A percentile compares a stretch with the other conserved stretches of the same genome.
Evolutionary conservation across 2,329 filamentous ascomycete genomes (phyloP).

Genomic region (Basipetospora sp.): DNA sequence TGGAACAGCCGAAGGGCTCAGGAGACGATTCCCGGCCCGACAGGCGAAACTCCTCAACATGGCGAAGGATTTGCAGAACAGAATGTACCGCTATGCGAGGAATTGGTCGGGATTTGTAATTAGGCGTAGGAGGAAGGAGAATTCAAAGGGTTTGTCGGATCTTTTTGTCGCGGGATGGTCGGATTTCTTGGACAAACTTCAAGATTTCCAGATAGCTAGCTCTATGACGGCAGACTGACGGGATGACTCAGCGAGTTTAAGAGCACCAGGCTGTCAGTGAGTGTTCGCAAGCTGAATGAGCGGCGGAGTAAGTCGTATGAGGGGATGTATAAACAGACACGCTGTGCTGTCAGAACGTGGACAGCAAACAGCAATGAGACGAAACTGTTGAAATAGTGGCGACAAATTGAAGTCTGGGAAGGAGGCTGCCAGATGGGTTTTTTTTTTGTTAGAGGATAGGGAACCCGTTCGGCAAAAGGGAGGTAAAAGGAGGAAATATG

Average conservation of each 20-base stretch:
- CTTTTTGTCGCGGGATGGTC: too few relatives aligned
- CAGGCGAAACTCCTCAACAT: conserved; percentile 61
- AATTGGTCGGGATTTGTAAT: too few relatives aligned
- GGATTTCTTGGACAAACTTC: conserved; percentile 3
- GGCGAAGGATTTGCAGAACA: conserved; percentile 23
- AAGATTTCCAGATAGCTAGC: conserved; percentile 16
- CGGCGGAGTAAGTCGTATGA: conserved; percentile 34
- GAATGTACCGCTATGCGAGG: too few relatives aligned
- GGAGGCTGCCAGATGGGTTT: not conserved
- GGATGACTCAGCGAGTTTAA: conserved; percentile 1
- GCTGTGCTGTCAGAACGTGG: too few relatives aligned
- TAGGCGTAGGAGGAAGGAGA: too few relatives aligned
- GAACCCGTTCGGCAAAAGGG: too few relatives aligned
- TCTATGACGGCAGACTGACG: too few relatives aligned
- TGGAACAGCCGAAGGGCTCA: conserved; percentile 32
- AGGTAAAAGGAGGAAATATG: not conserved
- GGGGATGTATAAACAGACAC: too few relatives aligned
- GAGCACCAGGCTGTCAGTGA: conserved; percentile 1
- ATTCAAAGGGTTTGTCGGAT: too few relatives aligned
- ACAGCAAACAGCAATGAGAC: conserved; percentile 7
- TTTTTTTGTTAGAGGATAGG: too few relatives aligned
- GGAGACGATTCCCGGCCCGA: conserved; percentile 50
- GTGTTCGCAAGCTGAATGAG: conserved; percentile 22
- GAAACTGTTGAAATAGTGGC: conserved; percentile 8
- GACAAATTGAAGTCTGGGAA: conserved; percentile 1